phyloP scores from a whole-genome alignment of 2,329 filamentous ascomycete species.

The Aspergillus pseudoglaucus region DNA sequence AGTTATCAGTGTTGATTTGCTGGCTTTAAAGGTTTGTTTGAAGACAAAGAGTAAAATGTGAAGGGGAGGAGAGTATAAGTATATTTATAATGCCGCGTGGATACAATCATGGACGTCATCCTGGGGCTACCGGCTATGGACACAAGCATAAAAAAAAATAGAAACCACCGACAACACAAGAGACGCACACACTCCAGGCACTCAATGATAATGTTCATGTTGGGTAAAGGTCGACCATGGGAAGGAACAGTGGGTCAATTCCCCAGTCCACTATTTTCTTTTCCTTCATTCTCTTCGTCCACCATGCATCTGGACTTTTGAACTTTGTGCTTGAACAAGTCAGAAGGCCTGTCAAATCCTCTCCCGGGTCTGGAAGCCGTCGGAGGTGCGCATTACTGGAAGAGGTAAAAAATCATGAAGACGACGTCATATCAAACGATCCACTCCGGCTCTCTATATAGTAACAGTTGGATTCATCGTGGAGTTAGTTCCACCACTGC shows the following conservation, averaged over 20 bases:
- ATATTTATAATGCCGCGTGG: slow-evolving; percentile 19
- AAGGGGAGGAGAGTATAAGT: background rate
- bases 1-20: background rate
- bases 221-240: slow-evolving; percentile 11
- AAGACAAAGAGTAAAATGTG: slow-evolving; percentile 1
- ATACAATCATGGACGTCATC: slow-evolving; percentile 8
- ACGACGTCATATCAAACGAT: no score
- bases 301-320: no score
- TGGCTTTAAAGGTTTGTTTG: background rate
- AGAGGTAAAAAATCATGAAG: no score
- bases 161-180: slow-evolving; percentile 6
- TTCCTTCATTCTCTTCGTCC: background rate
- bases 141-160: slow-evolving; percentile 7
- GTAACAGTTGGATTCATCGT: no score
- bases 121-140: background rate
- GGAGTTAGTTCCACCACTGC: no score
- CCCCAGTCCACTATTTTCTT: background rate
- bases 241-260: slow-evolving; percentile 4
- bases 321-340: no score
- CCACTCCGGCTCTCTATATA: no score
- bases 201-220: slow-evolving; percentile 3
- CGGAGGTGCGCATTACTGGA: no score
- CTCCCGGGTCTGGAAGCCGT: no score
- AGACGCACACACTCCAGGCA: no score
- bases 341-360: no score